phyloP scores from a whole-genome alignment of 23 red algal species.

The Rhodosorus marinus region DNA sequence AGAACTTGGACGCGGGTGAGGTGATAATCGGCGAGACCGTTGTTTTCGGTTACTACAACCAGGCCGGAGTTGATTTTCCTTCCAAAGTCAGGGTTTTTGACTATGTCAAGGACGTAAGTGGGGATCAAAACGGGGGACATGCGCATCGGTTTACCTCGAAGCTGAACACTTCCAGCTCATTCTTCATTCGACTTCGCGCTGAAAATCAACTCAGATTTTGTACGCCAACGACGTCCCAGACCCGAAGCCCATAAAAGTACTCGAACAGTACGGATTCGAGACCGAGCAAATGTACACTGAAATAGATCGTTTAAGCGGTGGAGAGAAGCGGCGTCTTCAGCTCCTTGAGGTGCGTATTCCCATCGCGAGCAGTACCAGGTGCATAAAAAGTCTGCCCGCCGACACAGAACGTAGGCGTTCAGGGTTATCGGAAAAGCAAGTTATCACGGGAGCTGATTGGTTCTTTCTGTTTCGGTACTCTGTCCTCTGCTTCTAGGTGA shows the following conservation, averaged over 20 bases:
- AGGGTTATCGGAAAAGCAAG: no score
- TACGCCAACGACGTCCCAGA: background rate
- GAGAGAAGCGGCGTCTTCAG: constrained; percentile 52
- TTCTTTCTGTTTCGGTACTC: no score
- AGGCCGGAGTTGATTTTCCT: constrained; percentile 28
- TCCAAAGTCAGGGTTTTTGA: constrained; percentile 28
- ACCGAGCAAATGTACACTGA: constrained; percentile 25
- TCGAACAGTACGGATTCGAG: constrained; percentile 42
- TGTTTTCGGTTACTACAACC: constrained; percentile 53
- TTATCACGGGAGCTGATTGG: no score
- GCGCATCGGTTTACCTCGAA: no score
- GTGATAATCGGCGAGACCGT: constrained; percentile 55
- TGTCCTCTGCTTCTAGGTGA: no score
- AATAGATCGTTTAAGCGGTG: constrained; percentile 27
- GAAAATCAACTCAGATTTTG: background rate
- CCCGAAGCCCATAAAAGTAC: constrained; percentile 14
- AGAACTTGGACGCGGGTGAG: constrained; percentile 8
- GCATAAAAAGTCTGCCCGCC: no score
- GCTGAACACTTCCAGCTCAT: background rate
- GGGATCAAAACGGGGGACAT: no score
- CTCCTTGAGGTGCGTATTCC: constrained; percentile 43
- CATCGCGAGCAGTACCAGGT: no score
- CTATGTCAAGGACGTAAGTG: constrained; percentile 39
- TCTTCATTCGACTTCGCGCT: background rate
- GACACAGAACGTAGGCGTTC: no score